Conservation (phyloP, 2,329 filamentous ascomycete species). For the Sporothrix euskadiensis region DNA sequence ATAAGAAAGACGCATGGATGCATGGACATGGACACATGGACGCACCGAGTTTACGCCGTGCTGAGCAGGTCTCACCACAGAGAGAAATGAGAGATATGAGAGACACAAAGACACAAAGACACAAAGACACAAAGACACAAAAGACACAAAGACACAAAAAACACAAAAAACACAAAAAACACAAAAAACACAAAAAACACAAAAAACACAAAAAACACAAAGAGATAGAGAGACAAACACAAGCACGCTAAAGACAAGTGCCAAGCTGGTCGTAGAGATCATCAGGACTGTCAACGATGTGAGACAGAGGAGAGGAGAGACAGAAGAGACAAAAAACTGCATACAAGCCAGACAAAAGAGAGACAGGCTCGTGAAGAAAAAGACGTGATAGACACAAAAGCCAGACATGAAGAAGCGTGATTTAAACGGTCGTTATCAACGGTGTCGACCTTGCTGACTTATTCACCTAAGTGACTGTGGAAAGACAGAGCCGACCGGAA, state of each 20-base stretch:
- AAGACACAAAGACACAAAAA: neutral
- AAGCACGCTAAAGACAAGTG: neutral
- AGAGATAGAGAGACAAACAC: neutral
- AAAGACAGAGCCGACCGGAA: neutral
- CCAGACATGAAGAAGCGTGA: neutral
- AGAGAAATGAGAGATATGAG: neutral
- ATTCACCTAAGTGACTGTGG: neutral
- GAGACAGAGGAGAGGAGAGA: neutral
- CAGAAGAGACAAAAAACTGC: neutral
- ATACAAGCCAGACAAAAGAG: neutral
- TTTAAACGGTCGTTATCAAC: neutral
- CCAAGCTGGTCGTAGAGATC: neutral
- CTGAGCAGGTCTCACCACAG: slow-evolving; percentile 5
- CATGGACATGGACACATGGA: slow-evolving; percentile 12
- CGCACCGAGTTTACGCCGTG: slow-evolving; percentile 14
- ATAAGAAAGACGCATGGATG: neutral
- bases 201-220: neutral
- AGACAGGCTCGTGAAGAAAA: neutral
- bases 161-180: neutral
- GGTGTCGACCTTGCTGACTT: neutral
- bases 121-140: neutral
- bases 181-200: neutral
- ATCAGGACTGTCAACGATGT: slow-evolving; percentile 5
- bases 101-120: neutral
- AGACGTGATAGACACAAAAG: neutral